Base-by-base conservation (phyloP, 441 rosid species). In the Kokia cookei region DNA sequence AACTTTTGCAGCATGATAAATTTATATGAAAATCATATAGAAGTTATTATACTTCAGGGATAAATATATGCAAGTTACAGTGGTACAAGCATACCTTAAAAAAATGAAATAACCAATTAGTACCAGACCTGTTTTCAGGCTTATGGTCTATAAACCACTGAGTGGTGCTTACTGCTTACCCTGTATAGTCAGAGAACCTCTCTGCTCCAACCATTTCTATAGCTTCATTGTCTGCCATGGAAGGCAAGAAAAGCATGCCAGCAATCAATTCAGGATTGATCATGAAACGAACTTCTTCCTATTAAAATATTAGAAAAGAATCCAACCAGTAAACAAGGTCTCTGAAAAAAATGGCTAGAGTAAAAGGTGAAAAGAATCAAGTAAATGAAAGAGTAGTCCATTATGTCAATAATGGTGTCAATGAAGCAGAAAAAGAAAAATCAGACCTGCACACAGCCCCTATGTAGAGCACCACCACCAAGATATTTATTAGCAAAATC, bases 201-300 rank as follows among this genome's bases (percentile, higher is more conserved):
- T 93, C 98, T 45, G 87, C 82, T 73, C 99, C 98, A 71, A 89
- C 89, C 78, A 93, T 83, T 82, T 90, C 96, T 78, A 95, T 84
- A 53, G 99, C 91, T 76, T 93, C 98, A 71, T 91, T 95, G 71
- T 93, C 90, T 53, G 82, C 93, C 97, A 95, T 90, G 64, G 91
- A 82, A 74, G 99, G 92, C 84, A 91, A 83, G 90, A 93, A 93
- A 79, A 91, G 85, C 98, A 95, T 90, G 80, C 99, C 89, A 22
- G 90, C 92, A 71, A 96, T 88, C 80, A 96, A 83, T 79, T 96
- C 98, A 54, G 98, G 99, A 87, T 87, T 90, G 82, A 91, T 87
- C 98, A 95, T 88, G 87, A 95, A 93, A 74, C 93, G 97, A 75
- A 96, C 92, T 85, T 96, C 99, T 86, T 95, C 99, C 99, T 93